Percentiles rank a stretch among this genome's conserved stretches.
These are phyloP conservation scores for Megacollybia marginata DNA, from an alignment of 768 basidiomycete species.

Conservation along the genomic window DNA sequence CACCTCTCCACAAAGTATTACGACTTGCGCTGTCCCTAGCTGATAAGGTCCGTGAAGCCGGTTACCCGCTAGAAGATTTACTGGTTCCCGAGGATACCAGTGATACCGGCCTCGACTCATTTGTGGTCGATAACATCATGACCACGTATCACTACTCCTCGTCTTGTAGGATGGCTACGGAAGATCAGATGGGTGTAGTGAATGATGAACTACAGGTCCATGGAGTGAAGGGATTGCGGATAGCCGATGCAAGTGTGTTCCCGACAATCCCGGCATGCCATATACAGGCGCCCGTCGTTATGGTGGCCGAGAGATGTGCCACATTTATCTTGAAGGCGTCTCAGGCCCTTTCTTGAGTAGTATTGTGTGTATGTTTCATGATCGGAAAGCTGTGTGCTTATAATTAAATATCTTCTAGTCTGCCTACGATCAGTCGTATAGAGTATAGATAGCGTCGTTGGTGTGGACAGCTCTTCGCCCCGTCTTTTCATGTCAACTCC, in stretches of 20 bases:
- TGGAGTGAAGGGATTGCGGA: slow-evolving; percentile 34
- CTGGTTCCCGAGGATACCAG: slow-evolving; percentile 16
- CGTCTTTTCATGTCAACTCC: not conserved
- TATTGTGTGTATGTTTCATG: too few species aligned
- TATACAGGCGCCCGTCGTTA: slow-evolving; percentile 23
- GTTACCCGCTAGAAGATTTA: slow-evolving; percentile 19
- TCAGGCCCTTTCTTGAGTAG: too few species aligned
- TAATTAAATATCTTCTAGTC: too few species aligned
- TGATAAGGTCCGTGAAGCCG: slow-evolving; percentile 12
- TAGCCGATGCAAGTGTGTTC: slow-evolving; percentile 26
- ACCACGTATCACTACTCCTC: slow-evolving; percentile 28
- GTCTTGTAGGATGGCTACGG: slow-evolving; percentile 31
- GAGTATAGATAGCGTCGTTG: too few species aligned
- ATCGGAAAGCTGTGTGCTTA: too few species aligned
- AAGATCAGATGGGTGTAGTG: slow-evolving; percentile 31
- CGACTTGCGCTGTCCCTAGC: slow-evolving; percentile 16
- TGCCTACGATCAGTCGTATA: too few species aligned
- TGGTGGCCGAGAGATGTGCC: slow-evolving; percentile 32
- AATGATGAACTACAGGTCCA: slow-evolving; percentile 38
- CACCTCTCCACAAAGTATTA: slow-evolving; percentile 16
- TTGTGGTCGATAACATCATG: slow-evolving; percentile 13
- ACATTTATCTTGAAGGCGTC: too few species aligned
- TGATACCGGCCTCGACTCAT: slow-evolving; percentile 23
- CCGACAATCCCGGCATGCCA: slow-evolving; percentile 24
- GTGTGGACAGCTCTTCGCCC: too few species aligned